Evolutionary conservation across 371 early-diverging fungal genomes (phyloP).

Genomic region (Batkoa obscura): DNA sequence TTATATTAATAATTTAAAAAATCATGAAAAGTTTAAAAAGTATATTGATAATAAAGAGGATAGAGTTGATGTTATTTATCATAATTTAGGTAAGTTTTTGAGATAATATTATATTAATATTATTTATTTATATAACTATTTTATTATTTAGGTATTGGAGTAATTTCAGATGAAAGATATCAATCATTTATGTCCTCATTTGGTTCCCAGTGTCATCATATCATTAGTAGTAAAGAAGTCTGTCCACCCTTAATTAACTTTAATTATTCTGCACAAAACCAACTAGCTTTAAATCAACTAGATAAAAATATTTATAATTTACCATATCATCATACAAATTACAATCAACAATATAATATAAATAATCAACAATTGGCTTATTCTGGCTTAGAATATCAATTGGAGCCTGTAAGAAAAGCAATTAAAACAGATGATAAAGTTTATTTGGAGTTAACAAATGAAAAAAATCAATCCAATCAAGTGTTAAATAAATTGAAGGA

Average conservation of each 20-base stretch:
- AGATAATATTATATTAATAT: too few relatives aligned
- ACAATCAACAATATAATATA: conserved; percentile 12
- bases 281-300: conserved; percentile 32
- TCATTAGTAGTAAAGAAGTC: conserved; percentile 31
- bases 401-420: too few relatives aligned
- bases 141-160: conserved; percentile 44
- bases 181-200: conserved; percentile 53
- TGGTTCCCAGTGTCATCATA: conserved; percentile 44
- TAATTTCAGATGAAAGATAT: conserved; percentile 46
- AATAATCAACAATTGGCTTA: too few relatives aligned
- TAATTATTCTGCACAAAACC: conserved; percentile 25
- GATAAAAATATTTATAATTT: conserved; percentile 37
- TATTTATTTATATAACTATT: too few relatives aligned
- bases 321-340: conserved; percentile 31
- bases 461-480: too few relatives aligned
- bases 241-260: conserved; percentile 38
- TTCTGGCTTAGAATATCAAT: too few relatives aligned
- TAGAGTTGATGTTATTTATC: neutral
- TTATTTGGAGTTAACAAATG: too few relatives aligned
- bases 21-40: conserved; percentile 21
- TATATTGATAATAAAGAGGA: conserved; percentile 14
- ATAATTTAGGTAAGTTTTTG: too few relatives aligned
- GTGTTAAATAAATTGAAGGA: too few relatives aligned
- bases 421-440: too few relatives aligned
- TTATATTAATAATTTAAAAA: conserved; percentile 37